Evolutionary conservation across 1,284 basidiomycete species (phyloP).

Genomic region (Filobasidium uniguttulatum): DNA sequence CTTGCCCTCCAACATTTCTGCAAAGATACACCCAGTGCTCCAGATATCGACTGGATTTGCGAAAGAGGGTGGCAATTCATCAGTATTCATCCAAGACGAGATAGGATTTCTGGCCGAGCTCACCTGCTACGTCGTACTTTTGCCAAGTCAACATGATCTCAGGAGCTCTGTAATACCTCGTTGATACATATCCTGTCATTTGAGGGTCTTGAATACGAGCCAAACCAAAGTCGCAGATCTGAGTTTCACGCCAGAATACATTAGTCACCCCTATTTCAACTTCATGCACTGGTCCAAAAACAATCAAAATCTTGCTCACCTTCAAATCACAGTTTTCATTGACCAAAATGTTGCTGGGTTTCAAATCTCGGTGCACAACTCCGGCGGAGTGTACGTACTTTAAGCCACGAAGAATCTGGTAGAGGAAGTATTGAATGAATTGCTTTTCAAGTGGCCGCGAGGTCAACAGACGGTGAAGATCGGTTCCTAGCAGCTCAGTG

Average conservation of each 20-base stretch:
- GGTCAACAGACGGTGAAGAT: slow-evolving; percentile 91
- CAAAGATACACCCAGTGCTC: slow-evolving; percentile 99
- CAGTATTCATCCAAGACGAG: slow-evolving; percentile 4
- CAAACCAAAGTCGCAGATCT: slow-evolving; percentile 98
- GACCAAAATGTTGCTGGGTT: slow-evolving; percentile 98
- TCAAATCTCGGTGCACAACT: slow-evolving; percentile 97
- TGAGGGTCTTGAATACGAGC: slow-evolving; percentile 85
- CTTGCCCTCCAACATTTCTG: slow-evolving; percentile 98
- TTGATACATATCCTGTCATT: slow-evolving; percentile 99
- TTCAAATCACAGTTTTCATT: slow-evolving; percentile 99
- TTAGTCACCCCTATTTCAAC: too few species aligned
- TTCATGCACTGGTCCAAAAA: neutral
- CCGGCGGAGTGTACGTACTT: slow-evolving; percentile 99
- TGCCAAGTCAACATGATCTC: slow-evolving; percentile 99
- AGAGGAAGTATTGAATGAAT: slow-evolving; percentile 99
- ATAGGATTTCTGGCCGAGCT: slow-evolving; percentile 15
- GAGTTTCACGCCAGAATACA: neutral
- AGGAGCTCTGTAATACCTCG: slow-evolving; percentile 94
- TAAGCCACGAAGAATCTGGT: slow-evolving; percentile 93
- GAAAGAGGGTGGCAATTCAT: too few species aligned
- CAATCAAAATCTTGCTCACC: slow-evolving; percentile 33
- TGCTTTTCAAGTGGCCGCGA: slow-evolving; percentile 96
- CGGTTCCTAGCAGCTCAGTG: slow-evolving; percentile 96
- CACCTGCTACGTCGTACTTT: slow-evolving; percentile 90
- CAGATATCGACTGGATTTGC: slow-evolving; percentile 68